Base-by-base conservation (phyloP, 345 rosid species). In the Populus simonii region DNA sequence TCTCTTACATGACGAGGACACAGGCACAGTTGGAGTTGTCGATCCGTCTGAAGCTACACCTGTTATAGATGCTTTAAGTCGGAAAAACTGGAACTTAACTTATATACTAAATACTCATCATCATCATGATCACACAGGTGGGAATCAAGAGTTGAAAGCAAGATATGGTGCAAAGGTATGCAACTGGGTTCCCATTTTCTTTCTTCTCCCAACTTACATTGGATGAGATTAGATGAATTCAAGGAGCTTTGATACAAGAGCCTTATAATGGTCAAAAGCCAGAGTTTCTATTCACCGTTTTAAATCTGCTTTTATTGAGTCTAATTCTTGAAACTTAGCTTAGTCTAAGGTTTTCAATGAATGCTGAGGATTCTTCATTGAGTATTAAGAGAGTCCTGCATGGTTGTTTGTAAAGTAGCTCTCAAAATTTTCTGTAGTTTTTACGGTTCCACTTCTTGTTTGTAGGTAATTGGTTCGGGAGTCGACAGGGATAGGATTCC, bases 111-210 rank as follows among this genome's bases (percentile, higher is more conserved):
- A 96, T 79, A 96, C 99, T 39, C 98, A 96, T 88, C 99, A 96
- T 84, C 97, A 92, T 81, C 78, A 86, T 84, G 97, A 94, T 82
- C 98, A 94, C 78, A 84, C 98, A 0, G 96, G 96, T 38, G 99
- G 99, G 73, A 96, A 96, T 81, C 78, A 84, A 72, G 98, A 92
- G 79, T 84, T 96, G 88, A 96, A 96, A 90, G 97, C 91, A 81
- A 94, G 89, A 88, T 96, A 89, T 20, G 99, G 99, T 74, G 98
- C 99, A 39, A 94, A 96, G 99, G 98, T 96, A 94, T 74, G 92
- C 69, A 55, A 76, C 55, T 43, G 73, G 80, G 23, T 77, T 72
- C 66, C 31, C 70, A 41, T 55, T 27, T 17, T 81, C 65, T 5
- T 31, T 23, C 15, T 66, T 45, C 62, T 66, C 45, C 27, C 8